These are phyloP conservation scores for Diaporthe citrichinensis DNA, from an alignment of 2,329 filamentous ascomycete species.

Conservation along the genomic window DNA sequence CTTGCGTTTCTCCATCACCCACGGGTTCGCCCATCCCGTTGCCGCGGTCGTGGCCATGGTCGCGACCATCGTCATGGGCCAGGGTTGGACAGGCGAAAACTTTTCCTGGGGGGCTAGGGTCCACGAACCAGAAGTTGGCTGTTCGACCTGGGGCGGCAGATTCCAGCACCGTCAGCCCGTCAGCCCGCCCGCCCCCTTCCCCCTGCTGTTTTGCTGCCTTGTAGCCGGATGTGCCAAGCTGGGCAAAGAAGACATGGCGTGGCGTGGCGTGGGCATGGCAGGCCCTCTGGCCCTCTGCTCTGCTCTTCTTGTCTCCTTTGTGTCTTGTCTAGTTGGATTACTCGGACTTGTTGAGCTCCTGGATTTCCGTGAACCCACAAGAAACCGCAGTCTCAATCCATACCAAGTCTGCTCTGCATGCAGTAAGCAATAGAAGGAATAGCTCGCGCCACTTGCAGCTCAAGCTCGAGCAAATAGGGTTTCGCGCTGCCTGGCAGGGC, in stretches of 20 bases:
- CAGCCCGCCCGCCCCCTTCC: neutral
- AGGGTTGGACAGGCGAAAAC: constrained; percentile 18
- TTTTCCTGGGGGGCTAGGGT: constrained; percentile 23
- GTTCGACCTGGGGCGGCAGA: neutral
- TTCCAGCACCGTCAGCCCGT: constrained; percentile 9
- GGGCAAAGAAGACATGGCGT: constrained; percentile 15
- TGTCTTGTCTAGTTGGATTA: constrained; percentile 1
- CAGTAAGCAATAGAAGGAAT: constrained; percentile 28
- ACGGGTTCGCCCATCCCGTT: constrained; percentile 20
- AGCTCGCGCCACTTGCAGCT: constrained; percentile 23
- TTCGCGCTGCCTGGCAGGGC: constrained; percentile 3
- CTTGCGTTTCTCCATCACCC: constrained; percentile 21
- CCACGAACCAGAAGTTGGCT: constrained; percentile 19
- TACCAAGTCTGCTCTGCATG: neutral
- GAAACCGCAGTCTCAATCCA: neutral
- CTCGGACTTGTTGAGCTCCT: constrained; percentile 24
- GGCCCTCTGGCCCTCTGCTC: neutral
- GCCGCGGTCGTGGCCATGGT: constrained; percentile 10
- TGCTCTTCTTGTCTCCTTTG: neutral
- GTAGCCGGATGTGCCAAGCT: constrained; percentile 8
- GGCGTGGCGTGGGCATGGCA: constrained; percentile 28
- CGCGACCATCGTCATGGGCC: constrained; percentile 29
- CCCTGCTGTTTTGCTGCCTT: constrained; percentile 16
- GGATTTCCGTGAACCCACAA: constrained; percentile 23
- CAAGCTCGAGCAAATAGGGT: constrained; percentile 28